Evolutionary conservation across 1,139 yeast genomes (phyloP).

Genomic region (Taiozyma sp.): DNA sequence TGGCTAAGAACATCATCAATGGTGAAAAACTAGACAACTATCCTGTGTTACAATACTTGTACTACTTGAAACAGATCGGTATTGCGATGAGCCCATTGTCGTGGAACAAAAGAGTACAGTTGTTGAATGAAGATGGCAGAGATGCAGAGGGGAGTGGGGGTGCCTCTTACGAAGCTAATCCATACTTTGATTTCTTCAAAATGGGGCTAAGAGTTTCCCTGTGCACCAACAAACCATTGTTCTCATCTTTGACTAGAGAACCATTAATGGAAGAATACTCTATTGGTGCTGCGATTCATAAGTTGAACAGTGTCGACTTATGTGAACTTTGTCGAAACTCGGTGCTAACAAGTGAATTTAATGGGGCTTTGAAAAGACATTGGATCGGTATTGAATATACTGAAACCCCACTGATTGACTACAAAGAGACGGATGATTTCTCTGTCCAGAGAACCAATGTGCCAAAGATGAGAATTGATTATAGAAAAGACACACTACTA

Average conservation of each 20-base stretch:
- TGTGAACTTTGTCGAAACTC: constrained; percentile 24
- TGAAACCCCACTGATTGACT: constrained; percentile 5
- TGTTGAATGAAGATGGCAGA: constrained; percentile 19
- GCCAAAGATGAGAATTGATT: constrained; percentile 24
- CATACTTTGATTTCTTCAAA: constrained; percentile 20
- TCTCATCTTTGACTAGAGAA: constrained; percentile 21
- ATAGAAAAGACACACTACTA: constrained; percentile 17
- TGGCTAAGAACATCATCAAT: constrained; percentile 19
- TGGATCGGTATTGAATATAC: constrained; percentile 24
- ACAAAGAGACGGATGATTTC: constrained; percentile 19
- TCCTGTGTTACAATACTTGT: constrained; percentile 21
- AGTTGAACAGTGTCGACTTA: constrained; percentile 20
- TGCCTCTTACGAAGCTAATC: constrained; percentile 18
- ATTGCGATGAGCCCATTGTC: constrained; percentile 25
- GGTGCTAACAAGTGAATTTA: constrained; percentile 22
- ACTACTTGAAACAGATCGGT: constrained; percentile 23
- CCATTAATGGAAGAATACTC: constrained; percentile 24
- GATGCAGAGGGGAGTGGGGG: constrained; percentile 3
- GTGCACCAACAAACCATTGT: constrained; percentile 21
- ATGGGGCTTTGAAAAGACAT: constrained; percentile 18
- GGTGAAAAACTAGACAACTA: constrained; percentile 20
- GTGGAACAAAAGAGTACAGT: constrained; percentile 22
- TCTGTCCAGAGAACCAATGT: constrained; percentile 23
- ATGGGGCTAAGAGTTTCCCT: constrained; percentile 20
- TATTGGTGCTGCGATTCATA: constrained; percentile 21